phyloP scores from a whole-genome alignment of 169 alveolate species.

The Eimeria brunetti region DNA sequence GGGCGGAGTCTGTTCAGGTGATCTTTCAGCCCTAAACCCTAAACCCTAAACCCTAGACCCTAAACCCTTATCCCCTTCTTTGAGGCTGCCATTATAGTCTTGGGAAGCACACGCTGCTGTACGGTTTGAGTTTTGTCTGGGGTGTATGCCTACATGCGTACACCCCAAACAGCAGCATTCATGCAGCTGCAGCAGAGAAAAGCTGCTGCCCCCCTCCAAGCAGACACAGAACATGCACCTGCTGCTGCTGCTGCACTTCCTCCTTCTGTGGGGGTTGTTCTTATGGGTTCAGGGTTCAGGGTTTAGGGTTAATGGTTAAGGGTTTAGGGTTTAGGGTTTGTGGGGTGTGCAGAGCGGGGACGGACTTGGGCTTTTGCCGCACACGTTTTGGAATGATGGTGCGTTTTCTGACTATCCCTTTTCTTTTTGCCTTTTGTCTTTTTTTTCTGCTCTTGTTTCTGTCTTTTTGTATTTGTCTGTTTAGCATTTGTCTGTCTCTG shows the following conservation, averaged over 20 bases:
- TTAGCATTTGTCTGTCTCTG: neutral
- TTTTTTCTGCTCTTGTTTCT: neutral
- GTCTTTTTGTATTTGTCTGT: neutral
- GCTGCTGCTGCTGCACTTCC: neutral
- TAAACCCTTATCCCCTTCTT: too few species aligned
- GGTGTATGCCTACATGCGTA: neutral
- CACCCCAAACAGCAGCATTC: too few species aligned
- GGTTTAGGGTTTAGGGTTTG: neutral
- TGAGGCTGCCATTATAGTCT: too few species aligned
- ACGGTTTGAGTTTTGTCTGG: too few species aligned
- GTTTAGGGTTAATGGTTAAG: neutral
- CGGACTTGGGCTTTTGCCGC: neutral
- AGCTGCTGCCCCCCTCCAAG: neutral
- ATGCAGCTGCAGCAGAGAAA: neutral
- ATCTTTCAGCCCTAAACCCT: neutral
- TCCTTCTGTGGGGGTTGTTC: neutral
- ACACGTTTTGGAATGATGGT: neutral
- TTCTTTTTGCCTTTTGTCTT: neutral
- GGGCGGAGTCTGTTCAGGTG: conserved; percentile 26
- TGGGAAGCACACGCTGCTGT: too few species aligned
- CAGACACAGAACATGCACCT: neutral
- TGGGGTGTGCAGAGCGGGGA: neutral
- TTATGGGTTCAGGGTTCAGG: too few species aligned
- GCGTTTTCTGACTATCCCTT: neutral
- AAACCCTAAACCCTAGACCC: conserved; percentile 1